Evolutionary conservation across 805 yeast species (phyloP).

Genomic region (Deakozyma indianensis): DNA sequence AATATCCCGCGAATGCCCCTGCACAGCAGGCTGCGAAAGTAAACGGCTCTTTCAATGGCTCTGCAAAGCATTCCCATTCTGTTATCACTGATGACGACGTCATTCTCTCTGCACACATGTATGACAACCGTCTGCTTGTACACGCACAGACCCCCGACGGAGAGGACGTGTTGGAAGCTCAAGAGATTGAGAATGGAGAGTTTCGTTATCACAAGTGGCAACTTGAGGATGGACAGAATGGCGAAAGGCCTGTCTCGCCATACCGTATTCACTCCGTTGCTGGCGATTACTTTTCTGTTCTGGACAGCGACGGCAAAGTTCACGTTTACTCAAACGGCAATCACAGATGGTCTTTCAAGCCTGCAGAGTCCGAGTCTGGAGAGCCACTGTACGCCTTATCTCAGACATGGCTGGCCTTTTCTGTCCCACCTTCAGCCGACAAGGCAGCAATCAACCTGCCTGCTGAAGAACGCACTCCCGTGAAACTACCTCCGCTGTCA

Average conservation of each 20-base stretch:
- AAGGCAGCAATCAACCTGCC: constrained; percentile 14
- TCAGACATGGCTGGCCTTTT: background rate
- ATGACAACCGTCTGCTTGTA: background rate
- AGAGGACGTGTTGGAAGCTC: background rate
- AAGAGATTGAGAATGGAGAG: background rate
- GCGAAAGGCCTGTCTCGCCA: background rate
- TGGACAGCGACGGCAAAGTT: background rate
- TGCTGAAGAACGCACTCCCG: constrained; percentile 22
- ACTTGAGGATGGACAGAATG: background rate
- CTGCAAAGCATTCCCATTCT: no score
- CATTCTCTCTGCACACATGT: background rate
- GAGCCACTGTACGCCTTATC: background rate
- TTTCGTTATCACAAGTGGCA: background rate
- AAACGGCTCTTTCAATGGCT: background rate
- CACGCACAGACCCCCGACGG: background rate
- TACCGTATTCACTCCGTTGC: background rate
- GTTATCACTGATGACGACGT: background rate
- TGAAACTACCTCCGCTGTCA: constrained; percentile 31
- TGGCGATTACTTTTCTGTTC: background rate
- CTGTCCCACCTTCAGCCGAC: constrained; percentile 2
- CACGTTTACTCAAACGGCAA: background rate
- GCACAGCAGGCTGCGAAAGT: no score
- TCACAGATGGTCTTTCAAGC: background rate
- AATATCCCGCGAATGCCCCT: no score
- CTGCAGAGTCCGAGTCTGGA: background rate